A percentile compares a stretch with the other conserved stretches of the same genome.
Evolutionary conservation across 306 rosid genomes (phyloP).

Genomic region (Vicia faba): DNA sequence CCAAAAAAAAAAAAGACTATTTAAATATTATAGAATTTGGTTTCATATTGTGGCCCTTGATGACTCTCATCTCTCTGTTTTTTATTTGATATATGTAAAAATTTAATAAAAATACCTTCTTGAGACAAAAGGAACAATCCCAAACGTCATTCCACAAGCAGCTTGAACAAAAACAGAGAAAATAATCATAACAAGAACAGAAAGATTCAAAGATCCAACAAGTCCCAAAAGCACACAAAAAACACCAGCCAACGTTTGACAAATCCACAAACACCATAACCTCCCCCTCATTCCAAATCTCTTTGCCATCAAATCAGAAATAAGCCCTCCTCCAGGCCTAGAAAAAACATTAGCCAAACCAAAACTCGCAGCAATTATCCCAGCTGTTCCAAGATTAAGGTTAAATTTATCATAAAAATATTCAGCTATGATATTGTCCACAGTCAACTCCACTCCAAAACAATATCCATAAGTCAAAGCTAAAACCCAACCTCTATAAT

Average conservation of each 20-base stretch:
- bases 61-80: neutral
- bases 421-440: constrained; percentile 81
- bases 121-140: constrained; percentile 90
- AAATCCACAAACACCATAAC: constrained; percentile 70
- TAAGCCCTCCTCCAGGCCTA: constrained; percentile 73
- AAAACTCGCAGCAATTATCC: constrained; percentile 73
- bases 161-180: constrained; percentile 84
- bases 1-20: no score
- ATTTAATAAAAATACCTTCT: no score
- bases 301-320: constrained; percentile 63
- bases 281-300: constrained; percentile 91
- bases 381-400: constrained; percentile 70
- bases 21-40: no score
- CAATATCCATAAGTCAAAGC: constrained; percentile 84
- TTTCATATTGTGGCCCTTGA: neutral
- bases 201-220: constrained; percentile 52
- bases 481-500: constrained; percentile 86
- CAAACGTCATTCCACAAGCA: constrained; percentile 93
- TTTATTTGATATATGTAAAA: no score
- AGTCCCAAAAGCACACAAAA: constrained; percentile 66
- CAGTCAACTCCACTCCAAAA: constrained; percentile 81
- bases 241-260: constrained; percentile 72
- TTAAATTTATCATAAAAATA: constrained; percentile 78
- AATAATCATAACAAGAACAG: constrained; percentile 66
- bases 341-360: constrained; percentile 75